These are phyloP conservation scores for Chalciporus sphaerocephalus DNA, from an alignment of 768 basidiomycete species.

Conservation along the genomic window DNA sequence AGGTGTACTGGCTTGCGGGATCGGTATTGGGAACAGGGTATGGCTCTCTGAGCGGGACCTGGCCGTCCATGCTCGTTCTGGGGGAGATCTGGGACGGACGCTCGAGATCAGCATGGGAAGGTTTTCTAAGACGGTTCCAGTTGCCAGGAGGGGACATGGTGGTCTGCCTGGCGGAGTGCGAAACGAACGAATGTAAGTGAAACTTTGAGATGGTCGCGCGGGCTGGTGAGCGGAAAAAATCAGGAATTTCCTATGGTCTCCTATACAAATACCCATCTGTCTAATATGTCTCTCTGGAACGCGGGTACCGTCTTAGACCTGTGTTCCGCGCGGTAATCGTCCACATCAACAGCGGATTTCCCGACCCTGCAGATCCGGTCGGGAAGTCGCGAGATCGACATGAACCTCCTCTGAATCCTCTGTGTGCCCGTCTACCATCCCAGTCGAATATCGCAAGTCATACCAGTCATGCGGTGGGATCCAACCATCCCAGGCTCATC, in stretches of 20 bases:
- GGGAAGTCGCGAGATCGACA: background rate
- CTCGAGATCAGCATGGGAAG: slow-evolving; percentile 35
- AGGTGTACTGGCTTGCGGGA: slow-evolving; percentile 85
- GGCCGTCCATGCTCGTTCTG: slow-evolving; percentile 36
- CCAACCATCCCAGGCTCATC: no score
- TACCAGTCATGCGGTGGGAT: no score
- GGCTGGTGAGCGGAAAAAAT: no score
- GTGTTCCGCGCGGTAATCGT: slow-evolving; percentile 15
- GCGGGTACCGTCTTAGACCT: slow-evolving; percentile 20
- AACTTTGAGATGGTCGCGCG: no score
- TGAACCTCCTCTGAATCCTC: no score
- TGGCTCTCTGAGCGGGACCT: slow-evolving; percentile 47
- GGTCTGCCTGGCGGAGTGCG: no score
- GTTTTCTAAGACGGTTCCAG: slow-evolving; percentile 41
- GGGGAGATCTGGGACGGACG: slow-evolving; percentile 46
- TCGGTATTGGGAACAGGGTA: slow-evolving; percentile 71
- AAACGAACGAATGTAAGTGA: no score
- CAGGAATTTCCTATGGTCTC: no score
- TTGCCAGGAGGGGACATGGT: slow-evolving; percentile 41
- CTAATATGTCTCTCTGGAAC: slow-evolving; percentile 14
- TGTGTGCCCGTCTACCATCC: no score
- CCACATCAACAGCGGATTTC: slow-evolving; percentile 1
- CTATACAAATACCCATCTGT: no score
- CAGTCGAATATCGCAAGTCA: no score
- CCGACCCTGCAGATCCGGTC: background rate